phyloP scores from a whole-genome alignment of 495 filamentous ascomycete genomes.

The Xylaria scruposa region DNA sequence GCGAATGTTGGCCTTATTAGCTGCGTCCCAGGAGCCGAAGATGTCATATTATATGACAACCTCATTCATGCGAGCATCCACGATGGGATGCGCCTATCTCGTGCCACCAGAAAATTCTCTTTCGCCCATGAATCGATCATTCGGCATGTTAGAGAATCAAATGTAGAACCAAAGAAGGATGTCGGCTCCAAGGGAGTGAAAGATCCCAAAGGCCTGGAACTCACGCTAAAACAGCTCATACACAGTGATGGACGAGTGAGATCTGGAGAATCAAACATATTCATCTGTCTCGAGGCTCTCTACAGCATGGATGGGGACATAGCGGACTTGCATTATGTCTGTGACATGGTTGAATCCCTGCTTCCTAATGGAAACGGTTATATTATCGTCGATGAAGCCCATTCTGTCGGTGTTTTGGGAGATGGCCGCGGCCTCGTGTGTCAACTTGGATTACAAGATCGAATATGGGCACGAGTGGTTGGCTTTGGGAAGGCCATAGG shows the following conservation, averaged over 20 bases:
- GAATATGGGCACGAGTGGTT: constrained; percentile 72
- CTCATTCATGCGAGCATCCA: constrained; percentile 78
- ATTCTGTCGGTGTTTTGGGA: constrained; percentile 73
- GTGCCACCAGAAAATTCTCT: constrained; percentile 54
- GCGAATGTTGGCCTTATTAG: constrained; percentile 75
- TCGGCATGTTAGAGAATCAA: not conserved
- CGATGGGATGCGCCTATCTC: constrained; percentile 75
- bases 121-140: constrained; percentile 69
- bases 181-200: not conserved
- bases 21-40: constrained; percentile 70
- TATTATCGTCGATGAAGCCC: constrained; percentile 81
- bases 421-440: constrained; percentile 72
- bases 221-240: constrained; percentile 29
- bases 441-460: constrained; percentile 67
- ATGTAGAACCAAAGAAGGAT: not conserved
- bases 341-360: constrained; percentile 60
- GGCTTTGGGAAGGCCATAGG: constrained; percentile 81
- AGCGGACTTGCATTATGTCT: constrained; percentile 65
- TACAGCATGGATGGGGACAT: constrained; percentile 89
- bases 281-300: constrained; percentile 75
- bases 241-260: constrained; percentile 28
- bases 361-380: constrained; percentile 67
- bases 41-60: constrained; percentile 76
- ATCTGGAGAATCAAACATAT: constrained; percentile 55
- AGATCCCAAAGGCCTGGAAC: constrained; percentile 34